Conservation (phyloP, 2,329 filamentous ascomycete genomes). For the Trichoderma cornu-damae region DNA sequence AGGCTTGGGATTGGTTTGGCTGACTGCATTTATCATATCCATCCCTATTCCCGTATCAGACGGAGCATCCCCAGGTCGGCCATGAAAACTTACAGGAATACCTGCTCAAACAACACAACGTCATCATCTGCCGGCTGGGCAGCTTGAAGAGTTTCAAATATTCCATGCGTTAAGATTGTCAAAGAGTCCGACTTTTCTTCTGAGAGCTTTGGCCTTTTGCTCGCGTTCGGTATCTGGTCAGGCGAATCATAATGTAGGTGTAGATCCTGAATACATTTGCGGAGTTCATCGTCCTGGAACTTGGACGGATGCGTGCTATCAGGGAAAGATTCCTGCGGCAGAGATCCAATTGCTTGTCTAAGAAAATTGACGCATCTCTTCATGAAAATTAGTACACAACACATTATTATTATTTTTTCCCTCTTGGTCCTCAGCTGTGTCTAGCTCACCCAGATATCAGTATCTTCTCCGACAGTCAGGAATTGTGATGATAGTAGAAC, state of each 20-base stretch:
- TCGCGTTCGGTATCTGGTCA: conserved; percentile 16
- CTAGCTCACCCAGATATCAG: conserved; percentile 40
- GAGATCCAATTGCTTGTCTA: conserved; percentile 25
- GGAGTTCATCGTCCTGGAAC: conserved; percentile 29
- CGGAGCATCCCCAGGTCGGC: not conserved
- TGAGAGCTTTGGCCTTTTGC: conserved; percentile 31
- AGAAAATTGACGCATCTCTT: conserved; percentile 32
- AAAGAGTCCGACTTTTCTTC: conserved; percentile 22
- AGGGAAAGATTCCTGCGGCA: conserved; percentile 23
- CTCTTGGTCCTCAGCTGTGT: not conserved
- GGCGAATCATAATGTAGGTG: conserved; percentile 26
- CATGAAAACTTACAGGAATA: conserved; percentile 43
- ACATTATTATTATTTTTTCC: no score
- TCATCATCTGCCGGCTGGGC: conserved; percentile 23
- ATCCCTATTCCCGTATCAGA: conserved; percentile 29
- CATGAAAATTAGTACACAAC: conserved; percentile 22
- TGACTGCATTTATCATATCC: conserved; percentile 45
- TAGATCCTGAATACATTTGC: conserved; percentile 28
- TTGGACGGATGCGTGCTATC: conserved; percentile 27
- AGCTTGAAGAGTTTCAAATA: conserved; percentile 31
- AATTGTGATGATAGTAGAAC: conserved; percentile 34
- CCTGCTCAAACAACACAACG: conserved; percentile 30
- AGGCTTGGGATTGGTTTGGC: conserved; percentile 45
- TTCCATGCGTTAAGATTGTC: conserved; percentile 21
- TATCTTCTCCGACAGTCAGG: conserved; percentile 30